Conservation (phyloP, 2,329 filamentous ascomycete genomes). For the Cytospora piceae region DNA sequence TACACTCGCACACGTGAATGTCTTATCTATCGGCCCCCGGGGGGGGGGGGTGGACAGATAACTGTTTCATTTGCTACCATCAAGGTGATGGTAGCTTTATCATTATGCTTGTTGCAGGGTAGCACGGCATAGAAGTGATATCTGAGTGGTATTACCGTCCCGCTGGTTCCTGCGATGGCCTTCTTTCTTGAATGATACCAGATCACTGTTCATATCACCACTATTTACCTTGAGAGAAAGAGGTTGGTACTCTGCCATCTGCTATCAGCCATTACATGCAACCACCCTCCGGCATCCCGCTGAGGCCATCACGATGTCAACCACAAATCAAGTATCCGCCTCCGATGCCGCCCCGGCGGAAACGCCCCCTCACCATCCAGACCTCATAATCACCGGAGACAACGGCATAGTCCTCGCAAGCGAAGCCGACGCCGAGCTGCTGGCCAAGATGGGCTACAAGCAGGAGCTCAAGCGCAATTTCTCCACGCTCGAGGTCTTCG, state of each 20-base stretch:
- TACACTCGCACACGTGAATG: neutral
- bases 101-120: neutral
- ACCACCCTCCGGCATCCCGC: neutral
- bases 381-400: conserved; percentile 26
- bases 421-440: conserved; percentile 29
- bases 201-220: neutral
- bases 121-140: conserved; percentile 1
- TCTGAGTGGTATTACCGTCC: conserved; percentile 8
- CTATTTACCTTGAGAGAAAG: neutral
- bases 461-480: conserved; percentile 66
- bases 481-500: conserved; percentile 65
- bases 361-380: conserved; percentile 28
- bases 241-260: neutral
- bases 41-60: neutral
- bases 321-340: conserved; percentile 12
- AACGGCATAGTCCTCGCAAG: conserved; percentile 35
- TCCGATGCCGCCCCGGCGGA: conserved; percentile 29
- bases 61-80: neutral
- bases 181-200: neutral
- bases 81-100: conserved; percentile 7
- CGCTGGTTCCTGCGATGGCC: conserved; percentile 6
- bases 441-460: conserved; percentile 42
- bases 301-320: conserved; percentile 19
- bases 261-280: neutral
- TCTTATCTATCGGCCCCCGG: conserved; percentile 9